These are phyloP conservation scores for Diplodia mutila DNA, from an alignment of 2,329 filamentous ascomycete species.

Conservation along the genomic window DNA sequence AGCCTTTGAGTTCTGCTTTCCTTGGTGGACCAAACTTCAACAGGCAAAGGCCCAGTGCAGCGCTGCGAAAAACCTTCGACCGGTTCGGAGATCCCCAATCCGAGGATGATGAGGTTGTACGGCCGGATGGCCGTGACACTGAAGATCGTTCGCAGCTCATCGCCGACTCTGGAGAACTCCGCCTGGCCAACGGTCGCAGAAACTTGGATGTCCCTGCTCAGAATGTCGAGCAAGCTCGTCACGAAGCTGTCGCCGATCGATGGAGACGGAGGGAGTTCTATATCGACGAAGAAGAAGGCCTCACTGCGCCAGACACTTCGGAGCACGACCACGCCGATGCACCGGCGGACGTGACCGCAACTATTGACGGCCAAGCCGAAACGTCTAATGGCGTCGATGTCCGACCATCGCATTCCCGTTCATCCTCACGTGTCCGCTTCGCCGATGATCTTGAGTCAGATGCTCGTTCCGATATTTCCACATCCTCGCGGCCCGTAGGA, in stretches of 20 bases:
- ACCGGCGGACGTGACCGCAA: not conserved
- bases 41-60: not conserved
- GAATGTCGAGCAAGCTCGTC: not conserved
- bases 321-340: not conserved
- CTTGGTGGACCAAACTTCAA: slow-evolving; percentile 26
- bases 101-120: slow-evolving; percentile 31
- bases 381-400: not conserved
- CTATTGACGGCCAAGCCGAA: slow-evolving; percentile 51
- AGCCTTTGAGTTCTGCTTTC: slow-evolving; percentile 49
- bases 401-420: slow-evolving; percentile 57
- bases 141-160: slow-evolving; percentile 31
- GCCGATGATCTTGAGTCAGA: slow-evolving; percentile 74
- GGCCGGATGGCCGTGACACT: slow-evolving; percentile 34
- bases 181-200: not conserved
- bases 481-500: slow-evolving; percentile 67
- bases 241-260: slow-evolving; percentile 61
- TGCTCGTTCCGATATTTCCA: slow-evolving; percentile 70
- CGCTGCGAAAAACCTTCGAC: slow-evolving; percentile 39
- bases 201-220: not conserved
- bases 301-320: slow-evolving; percentile 32
- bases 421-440: slow-evolving; percentile 79
- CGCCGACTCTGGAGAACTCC: slow-evolving; percentile 49
- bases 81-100: slow-evolving; percentile 36
- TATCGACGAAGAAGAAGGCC: slow-evolving; percentile 82
- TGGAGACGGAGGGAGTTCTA: slow-evolving; percentile 82